Percentiles rank a stretch among this genome's conserved stretches.
Evolutionary conservation across 768 basidiomycete species (phyloP).

Genomic region (Xanthoconium purpureum): DNA sequence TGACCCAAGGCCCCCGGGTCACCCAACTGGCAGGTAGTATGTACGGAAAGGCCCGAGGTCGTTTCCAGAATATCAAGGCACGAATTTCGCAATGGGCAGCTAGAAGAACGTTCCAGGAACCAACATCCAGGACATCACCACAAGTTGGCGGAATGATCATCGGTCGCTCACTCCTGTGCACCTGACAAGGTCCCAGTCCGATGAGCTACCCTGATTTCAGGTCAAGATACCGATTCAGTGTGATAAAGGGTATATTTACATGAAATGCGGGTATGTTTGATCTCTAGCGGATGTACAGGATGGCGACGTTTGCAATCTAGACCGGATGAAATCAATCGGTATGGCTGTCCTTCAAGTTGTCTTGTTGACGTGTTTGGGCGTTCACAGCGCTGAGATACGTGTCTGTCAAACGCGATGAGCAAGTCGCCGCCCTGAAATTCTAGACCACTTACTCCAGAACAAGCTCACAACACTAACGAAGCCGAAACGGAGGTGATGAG

Average conservation of each 20-base stretch:
- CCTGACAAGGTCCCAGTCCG: too few relatives aligned
- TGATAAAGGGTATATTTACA: slow-evolving; percentile 8
- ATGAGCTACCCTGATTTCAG: too few relatives aligned
- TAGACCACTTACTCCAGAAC: slow-evolving; percentile 67
- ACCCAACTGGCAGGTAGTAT: too few relatives aligned
- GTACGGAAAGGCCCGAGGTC: not conserved
- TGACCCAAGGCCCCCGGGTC: not conserved
- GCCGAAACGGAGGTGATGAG: slow-evolving; percentile 72
- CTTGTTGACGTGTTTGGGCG: slow-evolving; percentile 23
- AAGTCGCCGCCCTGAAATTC: not conserved
- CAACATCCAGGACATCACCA: too few relatives aligned
- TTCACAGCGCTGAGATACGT: slow-evolving; percentile 63
- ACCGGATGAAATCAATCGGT: not conserved
- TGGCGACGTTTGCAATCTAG: not conserved
- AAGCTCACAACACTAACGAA: slow-evolving; percentile 74
- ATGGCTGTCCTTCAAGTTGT: not conserved
- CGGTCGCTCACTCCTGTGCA: too few relatives aligned
- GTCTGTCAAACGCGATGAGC: slow-evolving; percentile 35
- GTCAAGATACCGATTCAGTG: not conserved
- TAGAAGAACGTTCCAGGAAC: not conserved
- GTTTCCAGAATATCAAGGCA: not conserved
- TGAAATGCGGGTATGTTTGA: slow-evolving; percentile 4
- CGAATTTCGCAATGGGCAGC: not conserved
- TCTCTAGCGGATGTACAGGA: slow-evolving; percentile 12
- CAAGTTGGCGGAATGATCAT: too few relatives aligned